Evolutionary conservation across 139 green algal genomes (phyloP).

Genomic region (Microglena sp.): DNA sequence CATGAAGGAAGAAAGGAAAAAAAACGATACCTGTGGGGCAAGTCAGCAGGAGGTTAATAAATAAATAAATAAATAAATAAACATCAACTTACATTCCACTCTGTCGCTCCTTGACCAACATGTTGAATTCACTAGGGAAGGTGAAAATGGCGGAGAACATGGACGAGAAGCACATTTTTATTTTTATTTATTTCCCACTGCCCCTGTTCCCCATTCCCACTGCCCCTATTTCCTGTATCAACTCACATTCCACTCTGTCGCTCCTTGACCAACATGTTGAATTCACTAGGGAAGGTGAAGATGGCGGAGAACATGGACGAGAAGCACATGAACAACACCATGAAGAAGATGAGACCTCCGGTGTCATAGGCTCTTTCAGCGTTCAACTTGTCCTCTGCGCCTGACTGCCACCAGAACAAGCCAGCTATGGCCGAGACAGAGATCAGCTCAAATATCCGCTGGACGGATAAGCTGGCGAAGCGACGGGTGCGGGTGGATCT

Average conservation of each 20-base stretch:
- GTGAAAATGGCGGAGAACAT: conserved; percentile 42
- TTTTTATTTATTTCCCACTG: no score
- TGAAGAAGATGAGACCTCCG: conserved; percentile 51
- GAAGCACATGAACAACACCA: conserved; percentile 48
- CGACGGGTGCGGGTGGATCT: conserved; percentile 1
- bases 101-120: conserved; percentile 52
- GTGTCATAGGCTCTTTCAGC: conserved; percentile 21
- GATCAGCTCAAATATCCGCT: not conserved
- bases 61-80: no score
- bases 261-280: conserved; percentile 53
- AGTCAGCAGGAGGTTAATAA: no score
- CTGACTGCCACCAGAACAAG: conserved; percentile 40
- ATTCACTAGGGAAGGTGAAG: conserved; percentile 47
- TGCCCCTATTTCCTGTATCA: no score
- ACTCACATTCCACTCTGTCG: conserved; percentile 59
- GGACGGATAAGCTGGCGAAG: not conserved
- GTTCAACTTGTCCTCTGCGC: not conserved
- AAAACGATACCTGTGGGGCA: no score
- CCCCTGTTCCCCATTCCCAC: no score
- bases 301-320: conserved; percentile 29
- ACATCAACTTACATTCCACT: no score
- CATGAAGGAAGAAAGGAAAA: no score
- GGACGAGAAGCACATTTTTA: no score
- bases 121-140: conserved; percentile 41
- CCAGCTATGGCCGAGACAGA: conserved; percentile 11